phyloP scores from a whole-genome alignment of 441 rosid species.

The Pelargonium fulgidum region DNA sequence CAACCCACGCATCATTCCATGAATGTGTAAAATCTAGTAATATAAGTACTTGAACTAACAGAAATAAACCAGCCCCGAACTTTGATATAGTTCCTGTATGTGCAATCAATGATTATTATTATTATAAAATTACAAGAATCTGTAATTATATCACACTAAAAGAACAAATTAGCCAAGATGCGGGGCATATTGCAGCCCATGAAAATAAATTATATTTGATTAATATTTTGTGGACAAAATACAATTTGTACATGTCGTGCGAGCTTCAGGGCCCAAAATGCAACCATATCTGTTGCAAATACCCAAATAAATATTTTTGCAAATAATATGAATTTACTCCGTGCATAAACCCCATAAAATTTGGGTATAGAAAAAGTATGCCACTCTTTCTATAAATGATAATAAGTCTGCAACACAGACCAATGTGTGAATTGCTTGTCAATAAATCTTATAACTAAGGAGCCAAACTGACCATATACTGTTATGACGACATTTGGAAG shows the following conservation, averaged over 20 bases:
- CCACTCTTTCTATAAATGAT: too few species aligned
- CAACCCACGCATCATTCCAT: constrained; percentile 98
- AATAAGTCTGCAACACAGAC: background rate
- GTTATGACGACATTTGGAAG: constrained; percentile 61
- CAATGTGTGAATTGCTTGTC: background rate
- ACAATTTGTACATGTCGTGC: too few species aligned
- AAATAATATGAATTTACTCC: background rate
- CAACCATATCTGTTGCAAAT: background rate
- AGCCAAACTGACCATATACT: constrained; percentile 57
- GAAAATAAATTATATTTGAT: background rate
- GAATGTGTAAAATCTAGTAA: constrained; percentile 74
- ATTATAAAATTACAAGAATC: constrained; percentile 3
- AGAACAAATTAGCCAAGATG: background rate
- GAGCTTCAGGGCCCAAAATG: background rate
- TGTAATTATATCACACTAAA: constrained; percentile 8
- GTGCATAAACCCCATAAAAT: background rate
- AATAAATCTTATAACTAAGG: constrained; percentile 9
- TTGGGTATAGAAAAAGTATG: too few species aligned
- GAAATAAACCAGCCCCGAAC: constrained; percentile 84
- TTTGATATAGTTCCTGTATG: constrained; percentile 67
- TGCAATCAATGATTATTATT: background rate
- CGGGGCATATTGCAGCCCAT: background rate
- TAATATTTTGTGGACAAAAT: background rate
- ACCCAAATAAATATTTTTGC: background rate
- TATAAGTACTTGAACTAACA: constrained; percentile 84